These are phyloP conservation scores for Crepidotus variabilis DNA, from an alignment of 768 basidiomycete species.

Conservation along the genomic window DNA sequence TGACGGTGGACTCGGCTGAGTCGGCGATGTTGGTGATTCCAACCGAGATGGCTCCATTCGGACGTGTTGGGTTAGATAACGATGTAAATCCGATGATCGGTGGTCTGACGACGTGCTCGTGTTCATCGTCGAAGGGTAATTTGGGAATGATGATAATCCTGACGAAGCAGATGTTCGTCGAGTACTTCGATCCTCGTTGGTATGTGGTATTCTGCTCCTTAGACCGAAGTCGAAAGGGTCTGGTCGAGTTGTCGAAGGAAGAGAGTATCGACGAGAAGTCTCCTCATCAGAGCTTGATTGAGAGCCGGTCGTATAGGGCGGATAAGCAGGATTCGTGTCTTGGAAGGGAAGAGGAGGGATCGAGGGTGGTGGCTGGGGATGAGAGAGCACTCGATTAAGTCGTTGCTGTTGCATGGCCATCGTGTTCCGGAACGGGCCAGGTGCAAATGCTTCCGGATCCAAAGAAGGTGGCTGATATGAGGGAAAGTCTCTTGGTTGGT, in stretches of 20 bases:
- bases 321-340: constrained; percentile 9
- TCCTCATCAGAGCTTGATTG: not conserved
- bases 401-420: constrained; percentile 29
- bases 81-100: constrained; percentile 9
- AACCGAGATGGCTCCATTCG: constrained; percentile 26
- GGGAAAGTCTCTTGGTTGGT: too few relatives aligned
- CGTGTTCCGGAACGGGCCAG: constrained; percentile 48
- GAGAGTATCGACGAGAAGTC: not conserved
- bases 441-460: constrained; percentile 34
- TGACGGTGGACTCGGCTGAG: not conserved
- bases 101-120: not conserved
- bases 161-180: not conserved
- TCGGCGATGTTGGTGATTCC: constrained; percentile 8
- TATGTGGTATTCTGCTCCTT: not conserved
- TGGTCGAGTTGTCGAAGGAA: not conserved
- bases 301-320: not conserved
- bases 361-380: constrained; percentile 19
- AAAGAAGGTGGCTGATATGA: constrained; percentile 10
- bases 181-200: not conserved
- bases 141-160: too few relatives aligned
- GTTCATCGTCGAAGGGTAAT: too few relatives aligned
- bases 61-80: constrained; percentile 19
- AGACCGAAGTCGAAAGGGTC: not conserved
- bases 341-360: constrained; percentile 39
- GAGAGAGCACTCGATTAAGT: constrained; percentile 10